Conservation (phyloP, 208 protist genomes). For the Wallacemonas sp. region DNA sequence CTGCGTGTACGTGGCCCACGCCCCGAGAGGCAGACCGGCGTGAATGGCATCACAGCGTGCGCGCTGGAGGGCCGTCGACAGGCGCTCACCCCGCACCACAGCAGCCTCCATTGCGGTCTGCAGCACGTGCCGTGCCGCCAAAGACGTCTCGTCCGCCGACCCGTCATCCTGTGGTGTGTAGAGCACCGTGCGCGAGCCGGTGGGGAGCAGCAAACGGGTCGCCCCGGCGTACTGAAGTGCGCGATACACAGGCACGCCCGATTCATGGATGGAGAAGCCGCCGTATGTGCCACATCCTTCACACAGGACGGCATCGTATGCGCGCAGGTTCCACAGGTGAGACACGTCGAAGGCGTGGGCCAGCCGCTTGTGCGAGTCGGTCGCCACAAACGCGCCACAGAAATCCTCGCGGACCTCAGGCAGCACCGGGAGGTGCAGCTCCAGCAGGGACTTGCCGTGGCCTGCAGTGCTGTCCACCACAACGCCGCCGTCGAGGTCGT, state of each 20-base stretch:
- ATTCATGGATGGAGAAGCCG: constrained; percentile 53
- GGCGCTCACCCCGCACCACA: constrained; percentile 5
- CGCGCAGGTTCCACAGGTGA: constrained; percentile 41
- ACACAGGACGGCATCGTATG: constrained; percentile 35
- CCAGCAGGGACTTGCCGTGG: constrained; percentile 18
- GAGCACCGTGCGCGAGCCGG: constrained; percentile 20
- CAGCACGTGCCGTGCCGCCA: too few relatives aligned
- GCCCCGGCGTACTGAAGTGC: constrained; percentile 58
- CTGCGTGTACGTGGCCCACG: constrained; percentile 34
- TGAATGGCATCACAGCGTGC: constrained; percentile 5
- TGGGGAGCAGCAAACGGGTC: constrained; percentile 34
- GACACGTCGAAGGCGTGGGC: constrained; percentile 35
- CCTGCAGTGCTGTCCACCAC: too few relatives aligned
- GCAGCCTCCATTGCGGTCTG: constrained; percentile 3
- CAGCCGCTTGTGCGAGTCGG: constrained; percentile 15
- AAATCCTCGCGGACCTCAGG: constrained; percentile 54
- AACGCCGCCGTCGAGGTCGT: constrained; percentile 22
- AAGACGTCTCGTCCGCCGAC: too few relatives aligned
- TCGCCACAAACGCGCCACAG: constrained; percentile 31
- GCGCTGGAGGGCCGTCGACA: constrained; percentile 3
- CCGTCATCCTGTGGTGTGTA: constrained; percentile 6
- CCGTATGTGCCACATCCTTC: constrained; percentile 44
- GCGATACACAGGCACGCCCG: constrained; percentile 56
- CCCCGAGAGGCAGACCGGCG: constrained; percentile 7
- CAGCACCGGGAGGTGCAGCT: constrained; percentile 36